Evolutionary conservation across 495 filamentous ascomycete species (phyloP).

Genomic region (Aspergillus haitiensis): DNA sequence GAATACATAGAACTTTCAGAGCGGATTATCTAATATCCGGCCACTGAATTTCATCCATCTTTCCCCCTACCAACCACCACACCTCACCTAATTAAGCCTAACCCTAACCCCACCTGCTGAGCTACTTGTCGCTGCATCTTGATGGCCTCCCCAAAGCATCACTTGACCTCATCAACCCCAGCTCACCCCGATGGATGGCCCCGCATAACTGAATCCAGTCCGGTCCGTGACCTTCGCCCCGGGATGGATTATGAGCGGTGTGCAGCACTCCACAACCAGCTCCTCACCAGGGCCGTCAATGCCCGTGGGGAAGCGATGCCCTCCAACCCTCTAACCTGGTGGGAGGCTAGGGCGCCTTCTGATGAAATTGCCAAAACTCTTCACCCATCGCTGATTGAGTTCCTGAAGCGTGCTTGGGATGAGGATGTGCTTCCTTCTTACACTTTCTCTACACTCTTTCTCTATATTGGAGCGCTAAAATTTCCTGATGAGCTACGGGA

Average conservation of each 20-base stretch:
- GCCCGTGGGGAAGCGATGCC: slow-evolving; percentile 11
- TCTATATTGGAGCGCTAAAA: slow-evolving; percentile 13
- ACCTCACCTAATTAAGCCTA: slow-evolving; percentile 3
- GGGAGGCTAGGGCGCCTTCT: slow-evolving; percentile 7
- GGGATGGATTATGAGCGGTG: slow-evolving; percentile 24
- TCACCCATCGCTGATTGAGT: slow-evolving; percentile 11
- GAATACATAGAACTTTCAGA: too few relatives aligned
- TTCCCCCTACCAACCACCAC: slow-evolving; percentile 1
- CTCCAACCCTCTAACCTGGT: slow-evolving; percentile 14
- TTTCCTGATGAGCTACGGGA: slow-evolving; percentile 7
- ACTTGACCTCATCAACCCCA: slow-evolving; percentile 14
- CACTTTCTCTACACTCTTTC: neutral
- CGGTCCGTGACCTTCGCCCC: slow-evolving; percentile 15
- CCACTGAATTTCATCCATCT: slow-evolving; percentile 10
- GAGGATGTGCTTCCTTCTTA: slow-evolving; percentile 5
- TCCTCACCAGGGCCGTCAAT: slow-evolving; percentile 12
- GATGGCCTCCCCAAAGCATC: slow-evolving; percentile 11
- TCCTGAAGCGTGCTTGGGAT: slow-evolving; percentile 18
- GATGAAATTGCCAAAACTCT: slow-evolving; percentile 5
- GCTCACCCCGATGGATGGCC: slow-evolving; percentile 13
- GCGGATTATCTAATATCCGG: too few relatives aligned
- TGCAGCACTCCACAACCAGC: slow-evolving; percentile 19
- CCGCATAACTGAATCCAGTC: slow-evolving; percentile 20
- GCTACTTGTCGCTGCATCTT: slow-evolving; percentile 12
- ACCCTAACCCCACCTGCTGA: slow-evolving; percentile 1